Evolutionary conservation across 345 rosid genomes (phyloP).

Genomic region (Microcos paniculata): DNA sequence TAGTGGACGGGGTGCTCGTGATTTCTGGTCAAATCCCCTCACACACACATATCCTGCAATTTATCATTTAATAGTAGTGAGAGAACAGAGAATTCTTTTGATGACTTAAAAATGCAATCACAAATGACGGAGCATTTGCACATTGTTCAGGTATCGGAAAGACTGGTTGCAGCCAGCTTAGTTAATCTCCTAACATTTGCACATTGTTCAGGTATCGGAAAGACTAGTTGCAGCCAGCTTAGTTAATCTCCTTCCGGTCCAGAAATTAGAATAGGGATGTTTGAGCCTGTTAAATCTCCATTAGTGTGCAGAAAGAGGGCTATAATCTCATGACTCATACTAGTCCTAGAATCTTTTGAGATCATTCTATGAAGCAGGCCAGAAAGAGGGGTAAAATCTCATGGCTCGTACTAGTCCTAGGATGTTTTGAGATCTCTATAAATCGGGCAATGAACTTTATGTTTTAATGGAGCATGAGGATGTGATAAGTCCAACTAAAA

Average conservation of each 20-base stretch:
- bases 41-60: constrained; percentile 86
- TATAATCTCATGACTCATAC: too few species aligned
- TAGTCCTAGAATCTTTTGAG: too few species aligned
- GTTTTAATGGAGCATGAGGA: too few species aligned
- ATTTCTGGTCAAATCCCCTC: constrained; percentile 73
- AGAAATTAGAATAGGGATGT: not conserved
- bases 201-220: not conserved
- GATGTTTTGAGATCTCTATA: too few species aligned
- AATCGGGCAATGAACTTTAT: too few species aligned
- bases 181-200: not conserved
- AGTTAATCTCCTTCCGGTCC: not conserved
- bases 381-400: too few species aligned
- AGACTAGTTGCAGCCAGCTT: not conserved
- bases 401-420: too few species aligned
- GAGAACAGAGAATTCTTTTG: not conserved
- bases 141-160: not conserved
- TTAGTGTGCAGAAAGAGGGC: too few species aligned
- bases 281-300: not conserved
- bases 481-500: too few species aligned
- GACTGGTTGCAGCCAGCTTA: not conserved
- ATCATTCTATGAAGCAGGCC: too few species aligned
- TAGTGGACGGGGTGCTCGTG: constrained; percentile 85
- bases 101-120: not conserved
- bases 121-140: not conserved
- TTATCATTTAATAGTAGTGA: constrained; percentile 7